phyloP scores from a whole-genome alignment of 768 basidiomycete species.

The Auriscalpium microsporum region DNA sequence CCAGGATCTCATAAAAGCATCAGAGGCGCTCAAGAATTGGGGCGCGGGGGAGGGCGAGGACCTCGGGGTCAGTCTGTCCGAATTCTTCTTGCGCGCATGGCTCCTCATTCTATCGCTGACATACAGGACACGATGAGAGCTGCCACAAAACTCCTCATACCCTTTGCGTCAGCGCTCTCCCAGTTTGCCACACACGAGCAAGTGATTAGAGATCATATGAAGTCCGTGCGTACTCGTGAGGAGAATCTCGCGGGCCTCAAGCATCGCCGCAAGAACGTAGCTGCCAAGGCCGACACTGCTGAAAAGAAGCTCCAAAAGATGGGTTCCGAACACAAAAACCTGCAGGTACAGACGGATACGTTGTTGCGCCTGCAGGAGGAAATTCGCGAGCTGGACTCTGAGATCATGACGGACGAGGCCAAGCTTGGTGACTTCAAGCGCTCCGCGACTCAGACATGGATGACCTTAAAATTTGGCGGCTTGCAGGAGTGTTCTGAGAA shows the following conservation, averaged over 20 bases:
- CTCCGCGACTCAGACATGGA: slow-evolving; percentile 52
- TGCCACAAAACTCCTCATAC: slow-evolving; percentile 56
- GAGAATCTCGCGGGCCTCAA: slow-evolving; percentile 74
- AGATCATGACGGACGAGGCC: slow-evolving; percentile 79
- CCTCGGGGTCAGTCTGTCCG: slow-evolving; percentile 46
- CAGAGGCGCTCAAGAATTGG: slow-evolving; percentile 67
- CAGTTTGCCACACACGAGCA: slow-evolving; percentile 67
- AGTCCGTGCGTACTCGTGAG: slow-evolving; percentile 75
- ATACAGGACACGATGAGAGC: slow-evolving; percentile 65
- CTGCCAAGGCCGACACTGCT: slow-evolving; percentile 67
- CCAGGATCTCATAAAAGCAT: slow-evolving; percentile 55
- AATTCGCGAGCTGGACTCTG: slow-evolving; percentile 68
- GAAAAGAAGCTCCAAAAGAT: slow-evolving; percentile 88
- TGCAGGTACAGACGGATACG: slow-evolving; percentile 61
- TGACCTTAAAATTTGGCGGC: slow-evolving; percentile 84
- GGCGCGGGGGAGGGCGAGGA: slow-evolving; percentile 79
- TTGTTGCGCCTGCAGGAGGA: slow-evolving; percentile 67
- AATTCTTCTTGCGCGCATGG: background rate
- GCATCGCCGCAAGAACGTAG: slow-evolving; percentile 57
- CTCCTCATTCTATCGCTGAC: background rate
- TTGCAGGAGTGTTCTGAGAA: slow-evolving; percentile 80
- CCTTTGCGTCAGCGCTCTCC: slow-evolving; percentile 58
- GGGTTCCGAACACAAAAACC: slow-evolving; percentile 82
- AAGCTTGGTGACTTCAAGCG: slow-evolving; percentile 80
- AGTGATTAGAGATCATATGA: slow-evolving; percentile 63